Evolutionary conservation across 441 rosid genomes (phyloP).

Genomic region (Erodium trifolium): DNA sequence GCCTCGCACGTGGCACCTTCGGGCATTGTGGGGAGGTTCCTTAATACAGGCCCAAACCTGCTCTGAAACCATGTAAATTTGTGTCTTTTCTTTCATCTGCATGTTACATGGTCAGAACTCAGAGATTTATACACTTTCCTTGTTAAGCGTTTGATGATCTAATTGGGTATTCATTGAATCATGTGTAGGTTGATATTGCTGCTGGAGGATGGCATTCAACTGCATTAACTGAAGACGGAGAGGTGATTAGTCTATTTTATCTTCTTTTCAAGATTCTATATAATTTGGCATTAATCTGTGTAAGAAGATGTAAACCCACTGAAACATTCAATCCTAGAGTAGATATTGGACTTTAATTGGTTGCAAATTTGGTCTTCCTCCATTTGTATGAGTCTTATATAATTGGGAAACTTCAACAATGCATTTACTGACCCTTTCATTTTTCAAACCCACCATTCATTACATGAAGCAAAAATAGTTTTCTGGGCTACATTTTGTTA

Average conservation of each 20-base stretch:
- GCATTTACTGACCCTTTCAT: background rate
- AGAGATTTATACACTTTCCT: background rate
- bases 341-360: background rate
- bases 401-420: background rate
- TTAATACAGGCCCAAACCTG: too few relatives aligned
- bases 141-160: constrained; percentile 9
- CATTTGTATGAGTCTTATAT: background rate
- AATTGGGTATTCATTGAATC: constrained; percentile 14
- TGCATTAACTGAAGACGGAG: constrained; percentile 68
- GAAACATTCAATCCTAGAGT: background rate
- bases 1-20: too few relatives aligned
- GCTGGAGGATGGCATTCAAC: constrained; percentile 99
- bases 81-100: too few relatives aligned
- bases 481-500: background rate
- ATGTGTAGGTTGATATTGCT: constrained; percentile 86
- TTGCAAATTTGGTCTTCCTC: background rate
- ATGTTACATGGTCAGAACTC: too few relatives aligned
- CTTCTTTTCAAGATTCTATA: background rate
- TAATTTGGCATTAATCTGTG: background rate
- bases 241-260: constrained; percentile 37
- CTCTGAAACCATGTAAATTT: too few relatives aligned
- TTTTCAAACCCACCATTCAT: background rate
- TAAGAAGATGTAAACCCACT: background rate
- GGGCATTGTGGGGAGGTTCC: too few relatives aligned
- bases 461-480: background rate